Evolutionary conservation across 83 land plant species (phyloP), one percentile per base, ranked within the genome.

Genomic region (Diphasiastrum complanatum): DNA sequence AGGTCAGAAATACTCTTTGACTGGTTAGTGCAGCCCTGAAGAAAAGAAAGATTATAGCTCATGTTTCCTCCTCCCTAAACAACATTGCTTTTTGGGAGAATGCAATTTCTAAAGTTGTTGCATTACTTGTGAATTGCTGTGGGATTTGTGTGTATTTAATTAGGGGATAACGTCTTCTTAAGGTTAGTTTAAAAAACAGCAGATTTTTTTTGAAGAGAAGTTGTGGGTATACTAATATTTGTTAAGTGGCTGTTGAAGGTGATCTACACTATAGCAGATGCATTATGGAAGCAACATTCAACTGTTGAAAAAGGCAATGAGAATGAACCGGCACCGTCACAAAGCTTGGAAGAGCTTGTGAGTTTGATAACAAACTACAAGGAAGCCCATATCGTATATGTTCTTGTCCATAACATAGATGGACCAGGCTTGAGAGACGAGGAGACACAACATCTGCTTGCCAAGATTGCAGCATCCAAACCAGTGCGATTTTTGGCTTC

Each of bases 361-460:
- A 51, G 53, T 5, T 89, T 79, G 64, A 57, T 89, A 59, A 46
- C 62, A 33, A 47, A 48, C 27, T 50, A 78, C 23, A 78, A 77
- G 2, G 73, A 72, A 22, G 81, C 71, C 28, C 53, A 46, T 33
- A 54, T 73, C 65, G 67, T 90, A 0, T 89, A 85, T 71, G 69
- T 95, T 35, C 33, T 90, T 26, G 72, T 90, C 12, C 86, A 95
- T 68, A 95, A 86, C 64, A 90, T 95, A 47, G 99, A 95, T 78
- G 99, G 99, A 24, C 97, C 95, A 49, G 85, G 83, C 6, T 65
- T 95, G 40, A 64, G 99, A 40, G 99, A 95, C 29, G 64, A 74
- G 70, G 89, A 84, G 56, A 73, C 80, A 20, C 99, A 95, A 66
- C 82, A 76, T 43, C 56, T 34, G 40, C 85, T 95, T 62, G 97